Conservation (phyloP, 2,329 filamentous ascomycete genomes). For the Chrysoporthe deuterocubensis region DNA sequence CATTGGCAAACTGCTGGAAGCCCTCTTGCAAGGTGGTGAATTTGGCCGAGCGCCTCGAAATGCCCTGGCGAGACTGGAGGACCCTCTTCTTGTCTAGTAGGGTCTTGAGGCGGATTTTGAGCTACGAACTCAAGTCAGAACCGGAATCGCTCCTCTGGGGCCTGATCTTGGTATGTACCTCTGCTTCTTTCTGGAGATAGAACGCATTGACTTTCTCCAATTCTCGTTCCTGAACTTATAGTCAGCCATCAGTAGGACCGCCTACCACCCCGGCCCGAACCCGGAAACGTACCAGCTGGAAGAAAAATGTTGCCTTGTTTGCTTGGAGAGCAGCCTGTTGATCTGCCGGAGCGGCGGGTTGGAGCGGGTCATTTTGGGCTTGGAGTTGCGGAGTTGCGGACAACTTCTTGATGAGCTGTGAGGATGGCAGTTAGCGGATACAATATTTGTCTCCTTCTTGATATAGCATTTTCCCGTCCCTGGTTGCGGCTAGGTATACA, state of each 20-base stretch:
- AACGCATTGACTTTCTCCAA: slow-evolving; percentile 98
- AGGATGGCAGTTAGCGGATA: slow-evolving; percentile 38
- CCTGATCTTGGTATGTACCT: slow-evolving; percentile 60
- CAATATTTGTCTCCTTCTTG: neutral
- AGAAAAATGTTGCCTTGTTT: slow-evolving; percentile 99
- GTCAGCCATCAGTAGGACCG: slow-evolving; percentile 44
- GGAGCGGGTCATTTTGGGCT: slow-evolving; percentile 69
- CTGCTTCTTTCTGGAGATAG: slow-evolving; percentile 96
- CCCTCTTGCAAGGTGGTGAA: slow-evolving; percentile 96
- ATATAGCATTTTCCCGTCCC: neutral
- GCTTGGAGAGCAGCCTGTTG: slow-evolving; percentile 90
- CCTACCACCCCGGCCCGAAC: slow-evolving; percentile 15
- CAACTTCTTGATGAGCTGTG: slow-evolving; percentile 95
- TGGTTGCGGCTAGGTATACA: neutral
- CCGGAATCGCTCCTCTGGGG: neutral
- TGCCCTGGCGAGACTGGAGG: slow-evolving; percentile 78
- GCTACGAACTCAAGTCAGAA: slow-evolving; percentile 53
- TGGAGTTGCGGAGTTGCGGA: slow-evolving; percentile 86
- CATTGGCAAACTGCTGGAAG: slow-evolving; percentile 95
- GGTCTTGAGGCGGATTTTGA: slow-evolving; percentile 90
- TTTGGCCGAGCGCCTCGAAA: slow-evolving; percentile 86
- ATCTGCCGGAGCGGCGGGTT: slow-evolving; percentile 59
- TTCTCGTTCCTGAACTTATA: slow-evolving; percentile 80
- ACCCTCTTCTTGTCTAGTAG: slow-evolving; percentile 94
- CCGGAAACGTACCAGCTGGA: slow-evolving; percentile 74